Evolutionary conservation across 495 filamentous ascomycete species (phyloP).

Genomic region (Penicillium macrosclerotiorum): DNA sequence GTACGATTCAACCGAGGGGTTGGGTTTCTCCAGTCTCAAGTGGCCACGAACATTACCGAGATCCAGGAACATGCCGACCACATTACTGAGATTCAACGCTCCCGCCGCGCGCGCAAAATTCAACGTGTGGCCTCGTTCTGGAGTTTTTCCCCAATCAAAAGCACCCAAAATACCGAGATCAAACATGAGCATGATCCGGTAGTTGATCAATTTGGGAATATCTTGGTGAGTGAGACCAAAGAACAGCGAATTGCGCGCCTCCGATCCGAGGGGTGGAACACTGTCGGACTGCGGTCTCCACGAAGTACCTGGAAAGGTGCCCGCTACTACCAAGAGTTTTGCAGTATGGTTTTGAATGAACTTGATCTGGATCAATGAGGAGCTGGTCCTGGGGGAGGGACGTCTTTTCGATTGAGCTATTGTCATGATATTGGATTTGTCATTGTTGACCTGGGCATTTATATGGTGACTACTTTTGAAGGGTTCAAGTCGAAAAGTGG

Average conservation of each 20-base stretch:
- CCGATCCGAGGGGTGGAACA: constrained; percentile 32
- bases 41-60: constrained; percentile 20
- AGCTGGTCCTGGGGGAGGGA: neutral
- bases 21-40: constrained; percentile 24
- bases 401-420: neutral
- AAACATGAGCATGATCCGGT: neutral
- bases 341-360: constrained; percentile 32
- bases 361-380: constrained; percentile 19
- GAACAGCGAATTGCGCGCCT: constrained; percentile 35
- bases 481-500: no score
- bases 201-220: constrained; percentile 20
- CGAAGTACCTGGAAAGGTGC: constrained; percentile 38
- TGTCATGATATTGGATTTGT: neutral
- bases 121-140: constrained; percentile 38
- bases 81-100: constrained; percentile 23
- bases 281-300: constrained; percentile 29
- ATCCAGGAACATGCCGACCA: constrained; percentile 24
- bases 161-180: neutral
- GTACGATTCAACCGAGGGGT: constrained; percentile 23
- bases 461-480: no score
- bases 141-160: constrained; percentile 34
- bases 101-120: constrained; percentile 22
- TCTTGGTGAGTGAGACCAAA: constrained; percentile 28
- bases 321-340: constrained; percentile 36
- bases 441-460: neutral